These are phyloP conservation scores for Eudorina sp. DNA, from an alignment of 139 green algal species.

Conservation along the genomic window DNA sequence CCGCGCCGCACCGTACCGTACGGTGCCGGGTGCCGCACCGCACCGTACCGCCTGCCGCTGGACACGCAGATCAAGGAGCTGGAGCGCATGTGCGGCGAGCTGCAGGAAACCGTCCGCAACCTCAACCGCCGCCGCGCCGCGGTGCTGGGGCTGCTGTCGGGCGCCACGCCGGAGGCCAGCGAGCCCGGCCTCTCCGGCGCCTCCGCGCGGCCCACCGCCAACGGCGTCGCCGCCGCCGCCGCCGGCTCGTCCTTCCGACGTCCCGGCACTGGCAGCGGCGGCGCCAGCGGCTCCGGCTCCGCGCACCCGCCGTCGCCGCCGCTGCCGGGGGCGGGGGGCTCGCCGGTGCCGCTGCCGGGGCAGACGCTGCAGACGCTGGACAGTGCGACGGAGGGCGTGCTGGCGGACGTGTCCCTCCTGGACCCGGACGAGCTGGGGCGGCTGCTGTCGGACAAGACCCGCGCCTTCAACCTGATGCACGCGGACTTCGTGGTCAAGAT, in stretches of 20 bases:
- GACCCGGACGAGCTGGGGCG: constrained; percentile 33
- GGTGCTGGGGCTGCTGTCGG: neutral
- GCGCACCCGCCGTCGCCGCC: no score
- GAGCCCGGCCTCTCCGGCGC: neutral
- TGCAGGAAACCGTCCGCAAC: constrained; percentile 22
- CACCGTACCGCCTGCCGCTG: neutral
- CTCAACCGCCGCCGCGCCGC: constrained; percentile 28
- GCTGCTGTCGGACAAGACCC: constrained; percentile 55
- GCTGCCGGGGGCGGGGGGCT: no score
- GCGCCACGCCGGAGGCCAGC: neutral
- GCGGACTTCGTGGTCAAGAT: constrained; percentile 59
- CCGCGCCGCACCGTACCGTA: neutral
- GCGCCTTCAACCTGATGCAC: constrained; percentile 51
- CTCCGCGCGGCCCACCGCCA: neutral
- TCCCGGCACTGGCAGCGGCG: neutral
- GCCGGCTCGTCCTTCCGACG: neutral
- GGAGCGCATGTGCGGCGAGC: neutral
- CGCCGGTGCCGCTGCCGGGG: no score
- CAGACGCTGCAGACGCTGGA: neutral
- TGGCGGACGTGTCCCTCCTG: constrained; percentile 9
- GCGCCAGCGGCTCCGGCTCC: neutral
- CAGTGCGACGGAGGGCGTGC: constrained; percentile 10
- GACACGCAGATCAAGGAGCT: constrained; percentile 49
- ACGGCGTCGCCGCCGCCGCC: neutral
- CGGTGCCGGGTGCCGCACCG: neutral